A percentile compares a stretch with the other conserved stretches of the same genome.
phyloP scores from a whole-genome alignment of 129 eudicot species.

The Apium graveolens region DNA sequence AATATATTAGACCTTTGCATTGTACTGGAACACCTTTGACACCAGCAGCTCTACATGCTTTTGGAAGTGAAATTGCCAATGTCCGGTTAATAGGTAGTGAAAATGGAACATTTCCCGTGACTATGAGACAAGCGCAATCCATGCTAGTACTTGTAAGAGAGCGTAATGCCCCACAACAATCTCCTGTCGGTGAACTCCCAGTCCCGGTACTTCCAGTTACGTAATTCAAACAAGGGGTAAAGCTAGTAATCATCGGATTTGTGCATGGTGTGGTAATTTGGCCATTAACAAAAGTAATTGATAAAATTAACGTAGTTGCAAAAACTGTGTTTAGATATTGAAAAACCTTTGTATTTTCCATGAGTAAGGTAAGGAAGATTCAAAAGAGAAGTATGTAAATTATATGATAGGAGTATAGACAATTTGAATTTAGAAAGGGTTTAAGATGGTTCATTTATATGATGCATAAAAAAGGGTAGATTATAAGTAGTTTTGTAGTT shows the following conservation, averaged over 20 bases:
- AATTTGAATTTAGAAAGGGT: neutral
- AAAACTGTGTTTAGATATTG: neutral
- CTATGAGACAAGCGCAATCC: slow-evolving; percentile 61
- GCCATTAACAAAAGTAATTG: slow-evolving; percentile 24
- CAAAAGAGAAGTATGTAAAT: no score
- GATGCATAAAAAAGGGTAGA: slow-evolving; percentile 25
- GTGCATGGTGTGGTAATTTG: slow-evolving; percentile 69
- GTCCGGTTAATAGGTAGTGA: slow-evolving; percentile 46
- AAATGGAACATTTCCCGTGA: slow-evolving; percentile 68
- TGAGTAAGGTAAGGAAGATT: neutral
- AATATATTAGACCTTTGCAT: slow-evolving; percentile 44
- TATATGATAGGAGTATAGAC: neutral
- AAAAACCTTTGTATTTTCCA: slow-evolving; percentile 18
- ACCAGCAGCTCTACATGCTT: slow-evolving; percentile 36
- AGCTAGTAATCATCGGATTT: slow-evolving; percentile 37
- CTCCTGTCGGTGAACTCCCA: slow-evolving; percentile 51
- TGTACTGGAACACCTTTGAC: slow-evolving; percentile 39
- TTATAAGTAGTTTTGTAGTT: slow-evolving; percentile 30
- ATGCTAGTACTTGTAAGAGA: slow-evolving; percentile 38
- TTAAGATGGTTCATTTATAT: slow-evolving; percentile 7
- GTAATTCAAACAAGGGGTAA: slow-evolving; percentile 63
- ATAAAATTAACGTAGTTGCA: slow-evolving; percentile 12
- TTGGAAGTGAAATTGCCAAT: slow-evolving; percentile 59
- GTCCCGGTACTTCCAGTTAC: slow-evolving; percentile 52
- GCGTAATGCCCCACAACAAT: slow-evolving; percentile 50